Conservation (phyloP, 345 rosid species). For the Acer negundo region DNA sequence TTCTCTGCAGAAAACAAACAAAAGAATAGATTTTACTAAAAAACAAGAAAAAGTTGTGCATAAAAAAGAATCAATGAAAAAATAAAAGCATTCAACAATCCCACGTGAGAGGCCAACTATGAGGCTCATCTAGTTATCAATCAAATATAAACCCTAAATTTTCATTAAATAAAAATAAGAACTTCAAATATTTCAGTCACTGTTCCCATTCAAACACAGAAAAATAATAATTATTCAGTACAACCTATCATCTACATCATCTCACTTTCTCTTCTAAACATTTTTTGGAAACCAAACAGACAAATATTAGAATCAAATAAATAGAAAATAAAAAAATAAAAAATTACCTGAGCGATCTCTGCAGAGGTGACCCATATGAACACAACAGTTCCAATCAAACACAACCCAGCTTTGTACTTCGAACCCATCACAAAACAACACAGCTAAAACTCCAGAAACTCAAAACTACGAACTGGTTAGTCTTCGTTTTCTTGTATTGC, state of each 20-base stretch:
- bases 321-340: neutral
- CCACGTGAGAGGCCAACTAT: neutral
- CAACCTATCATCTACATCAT: neutral
- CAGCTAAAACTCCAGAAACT: neutral
- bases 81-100: neutral
- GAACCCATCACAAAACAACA: slow-evolving; percentile 37
- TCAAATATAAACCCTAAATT: neutral
- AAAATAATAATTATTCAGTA: neutral
- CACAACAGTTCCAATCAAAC: slow-evolving; percentile 50
- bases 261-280: neutral
- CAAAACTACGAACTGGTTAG: slow-evolving; percentile 3
- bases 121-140: neutral
- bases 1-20: slow-evolving; percentile 38
- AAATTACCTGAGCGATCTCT: slow-evolving; percentile 50
- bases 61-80: too few species aligned
- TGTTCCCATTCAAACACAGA: neutral
- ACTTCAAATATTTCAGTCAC: neutral
- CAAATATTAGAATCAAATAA: neutral
- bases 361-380: slow-evolving; percentile 57
- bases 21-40: too few species aligned
- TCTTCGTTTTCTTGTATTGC: neutral
- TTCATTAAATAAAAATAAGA: neutral
- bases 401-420: slow-evolving; percentile 58
- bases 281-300: slow-evolving; percentile 12
- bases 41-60: too few species aligned